A percentile compares a stretch with the other conserved stretches of the same genome.
These are phyloP conservation scores for Penicillium concentricum DNA, from an alignment of 2,329 filamentous ascomycete genomes.

Conservation along the genomic window DNA sequence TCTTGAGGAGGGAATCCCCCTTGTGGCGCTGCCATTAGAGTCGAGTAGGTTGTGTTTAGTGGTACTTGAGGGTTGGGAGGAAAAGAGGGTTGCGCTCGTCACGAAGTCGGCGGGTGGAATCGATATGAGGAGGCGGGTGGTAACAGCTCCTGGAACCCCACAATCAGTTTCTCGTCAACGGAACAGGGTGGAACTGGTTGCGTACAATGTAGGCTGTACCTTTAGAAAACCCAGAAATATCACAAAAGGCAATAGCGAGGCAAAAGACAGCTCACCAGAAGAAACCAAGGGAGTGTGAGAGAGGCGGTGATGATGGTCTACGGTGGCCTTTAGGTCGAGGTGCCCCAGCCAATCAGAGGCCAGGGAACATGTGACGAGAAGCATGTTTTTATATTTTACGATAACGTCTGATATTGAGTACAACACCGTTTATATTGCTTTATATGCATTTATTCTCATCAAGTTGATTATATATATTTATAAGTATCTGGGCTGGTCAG, in stretches of 20 bases:
- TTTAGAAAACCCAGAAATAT: neutral
- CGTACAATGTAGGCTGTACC: neutral
- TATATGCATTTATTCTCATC: neutral
- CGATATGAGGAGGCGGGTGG: slow-evolving; percentile 18
- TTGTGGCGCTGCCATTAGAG: slow-evolving; percentile 52
- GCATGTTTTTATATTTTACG: neutral
- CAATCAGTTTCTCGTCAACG: slow-evolving; percentile 20
- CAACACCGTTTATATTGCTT: neutral
- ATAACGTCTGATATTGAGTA: neutral
- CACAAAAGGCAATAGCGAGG: slow-evolving; percentile 1
- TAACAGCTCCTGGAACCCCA: slow-evolving; percentile 28
- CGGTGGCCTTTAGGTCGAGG: slow-evolving; percentile 40
- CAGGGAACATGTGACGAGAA: slow-evolving; percentile 17
- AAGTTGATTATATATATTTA: neutral
- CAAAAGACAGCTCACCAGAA: slow-evolving; percentile 8
- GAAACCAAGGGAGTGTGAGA: slow-evolving; percentile 14
- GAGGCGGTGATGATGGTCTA: slow-evolving; percentile 35
- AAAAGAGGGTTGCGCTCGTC: slow-evolving; percentile 7
- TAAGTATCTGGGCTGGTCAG: neutral
- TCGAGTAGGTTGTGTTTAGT: slow-evolving; percentile 7
- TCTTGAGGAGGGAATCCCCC: slow-evolving; percentile 53
- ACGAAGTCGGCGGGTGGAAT: slow-evolving; percentile 11
- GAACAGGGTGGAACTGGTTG: neutral
- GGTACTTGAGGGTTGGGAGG: slow-evolving; percentile 1
- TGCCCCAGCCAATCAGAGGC: slow-evolving; percentile 35